Conservation (phyloP, 345 rosid species). For the Bruguiera parviflora region DNA sequence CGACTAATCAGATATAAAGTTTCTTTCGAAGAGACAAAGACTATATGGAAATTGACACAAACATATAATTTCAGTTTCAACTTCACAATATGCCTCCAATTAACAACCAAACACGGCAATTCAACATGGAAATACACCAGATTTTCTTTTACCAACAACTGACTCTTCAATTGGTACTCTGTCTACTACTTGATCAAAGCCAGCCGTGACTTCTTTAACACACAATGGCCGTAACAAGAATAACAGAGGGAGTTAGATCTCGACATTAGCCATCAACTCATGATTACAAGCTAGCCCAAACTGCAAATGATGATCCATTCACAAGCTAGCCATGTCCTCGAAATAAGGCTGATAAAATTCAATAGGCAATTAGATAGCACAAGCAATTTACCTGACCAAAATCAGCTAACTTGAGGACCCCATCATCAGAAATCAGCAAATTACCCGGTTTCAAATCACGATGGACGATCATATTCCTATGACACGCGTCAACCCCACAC, state of each 20-base stretch:
- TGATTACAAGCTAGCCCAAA: no score
- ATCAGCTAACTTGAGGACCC: conserved; percentile 89
- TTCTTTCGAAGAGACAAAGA: neutral
- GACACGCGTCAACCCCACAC: conserved; percentile 70
- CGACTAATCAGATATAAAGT: neutral
- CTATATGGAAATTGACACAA: neutral
- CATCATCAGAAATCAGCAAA: conserved; percentile 70
- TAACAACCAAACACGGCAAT: neutral
- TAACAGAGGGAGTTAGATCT: no score
- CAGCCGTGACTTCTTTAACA: no score
- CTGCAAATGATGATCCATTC: no score
- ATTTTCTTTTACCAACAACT: neutral
- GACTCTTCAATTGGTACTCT: no score
- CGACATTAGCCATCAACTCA: no score
- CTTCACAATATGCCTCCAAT: neutral
- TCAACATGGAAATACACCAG: neutral
- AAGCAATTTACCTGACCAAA: conserved; percentile 74
- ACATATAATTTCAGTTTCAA: neutral
- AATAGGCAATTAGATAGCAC: no score
- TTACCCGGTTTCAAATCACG: conserved; percentile 94
- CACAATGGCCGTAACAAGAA: no score
- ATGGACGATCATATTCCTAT: conserved; percentile 74
- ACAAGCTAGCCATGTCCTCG: neutral
- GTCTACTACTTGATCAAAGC: neutral
- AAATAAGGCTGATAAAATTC: neutral